A percentile compares a stretch with the other conserved stretches of the same genome.
Conservation (phyloP, 768 basidiomycete species). For the Tubosaeta brunneosetosa region DNA sequence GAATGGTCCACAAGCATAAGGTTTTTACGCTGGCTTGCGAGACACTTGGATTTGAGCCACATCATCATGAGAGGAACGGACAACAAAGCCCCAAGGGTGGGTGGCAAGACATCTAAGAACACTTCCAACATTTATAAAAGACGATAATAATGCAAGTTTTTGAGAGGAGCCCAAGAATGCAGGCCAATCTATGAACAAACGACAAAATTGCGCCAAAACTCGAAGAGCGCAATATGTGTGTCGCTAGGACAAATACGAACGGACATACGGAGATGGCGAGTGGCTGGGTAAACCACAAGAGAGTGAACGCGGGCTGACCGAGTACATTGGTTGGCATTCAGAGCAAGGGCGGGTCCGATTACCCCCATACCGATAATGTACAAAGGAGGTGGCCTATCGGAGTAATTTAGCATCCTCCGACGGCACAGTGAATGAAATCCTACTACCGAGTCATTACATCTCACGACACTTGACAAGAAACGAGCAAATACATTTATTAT, state of each 20-base stretch:
- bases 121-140: not conserved
- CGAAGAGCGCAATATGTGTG: no score
- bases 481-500: constrained; percentile 8
- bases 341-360: not conserved
- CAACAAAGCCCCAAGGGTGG: no score
- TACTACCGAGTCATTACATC: constrained; percentile 3
- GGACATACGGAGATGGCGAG: not conserved
- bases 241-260: no score
- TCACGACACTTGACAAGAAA: not conserved
- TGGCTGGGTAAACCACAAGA: not conserved
- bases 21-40: no score
- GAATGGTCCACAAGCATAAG: not conserved
- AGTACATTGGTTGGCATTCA: not conserved
- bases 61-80: not conserved
- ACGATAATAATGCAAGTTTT: no score
- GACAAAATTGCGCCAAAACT: no score
- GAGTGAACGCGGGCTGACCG: not conserved
- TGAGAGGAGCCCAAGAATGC: no score
- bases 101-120: not conserved
- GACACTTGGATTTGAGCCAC: not conserved
- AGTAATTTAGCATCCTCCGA: not conserved
- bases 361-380: not conserved
- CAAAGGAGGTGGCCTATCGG: not conserved
- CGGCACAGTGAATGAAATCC: not conserved
- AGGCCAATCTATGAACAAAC: no score